Evolutionary conservation across 1,284 basidiomycete genomes (phyloP), one percentile per base, ranked within the genome.

Genomic region (Ustilago sp.): DNA sequence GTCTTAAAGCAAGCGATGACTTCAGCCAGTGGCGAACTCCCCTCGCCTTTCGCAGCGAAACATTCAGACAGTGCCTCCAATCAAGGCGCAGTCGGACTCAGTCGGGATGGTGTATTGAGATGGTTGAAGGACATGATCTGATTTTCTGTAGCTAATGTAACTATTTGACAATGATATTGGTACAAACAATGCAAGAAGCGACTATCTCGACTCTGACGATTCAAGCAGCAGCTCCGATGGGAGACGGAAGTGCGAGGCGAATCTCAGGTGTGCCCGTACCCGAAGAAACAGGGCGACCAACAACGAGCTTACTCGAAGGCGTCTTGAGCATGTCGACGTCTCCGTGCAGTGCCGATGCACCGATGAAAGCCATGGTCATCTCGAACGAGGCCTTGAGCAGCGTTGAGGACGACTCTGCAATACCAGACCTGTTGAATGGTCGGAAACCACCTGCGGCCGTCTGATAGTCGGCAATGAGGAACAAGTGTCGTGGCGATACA

Each of bases 401-500:
- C 4, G 96, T 94, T 32, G 95, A 97, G 8, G 94, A 91, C 86
- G 94, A 94, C 63, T 92, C 91, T 23, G 93, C 92, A 68, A 99
- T 93, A 76, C 97, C 97, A 69, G 92, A 94, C 59, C 97, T 92
- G 87, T 98, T 99, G 89, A 99, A 99, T 2, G 97, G 95, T 86
- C 93, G 94, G 89, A 96, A 99, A 31, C 93, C 94, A 52, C 97
- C 97, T 58, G 95, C 94, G 84, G 95, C 97, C 0, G 97, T 99
- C 94, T 98, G 80, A 87, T 99, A 99, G 87, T 99, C 97, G 38
- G 97, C 97, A 85, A 99, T 98, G 71, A 99, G 89, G 84, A 95
- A 95, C 63, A 99, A 89, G 89, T 99, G 97, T 63, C 97, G 91
- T 80, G 91, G 91, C 87, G 98, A 92, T 63, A 99, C 97, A 70